Base-by-base conservation (phyloP, 176 grass and related monocot species). In the Calamus simplicifolius region DNA sequence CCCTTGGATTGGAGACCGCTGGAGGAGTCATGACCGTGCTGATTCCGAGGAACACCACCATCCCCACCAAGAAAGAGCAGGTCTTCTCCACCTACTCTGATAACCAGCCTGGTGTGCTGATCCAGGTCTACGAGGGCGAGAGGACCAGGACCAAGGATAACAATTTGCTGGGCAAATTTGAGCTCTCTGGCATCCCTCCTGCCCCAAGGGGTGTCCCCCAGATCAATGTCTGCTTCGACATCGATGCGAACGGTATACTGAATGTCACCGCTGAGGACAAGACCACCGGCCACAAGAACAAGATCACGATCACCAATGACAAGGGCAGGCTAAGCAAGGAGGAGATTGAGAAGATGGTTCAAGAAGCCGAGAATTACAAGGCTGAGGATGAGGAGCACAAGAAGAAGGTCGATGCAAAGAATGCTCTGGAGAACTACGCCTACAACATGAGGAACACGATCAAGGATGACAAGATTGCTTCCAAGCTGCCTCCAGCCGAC, bases 381-480 rank as follows among this genome's bases (percentile, higher is more conserved):
- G 19, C 56, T 0, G 56, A 29, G 7, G 56, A 58, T 14, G 56
- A 58, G 14, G 13, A 28, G 26, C 56, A 58, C 23, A 58, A 28
- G 23, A 58, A 27, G 10, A 58, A 58, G 26, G 23, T 27, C 23
- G 25, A 58, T 4, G 56, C 56, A 16, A 58, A 58, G 25, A 58
- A 58, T 27, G 56, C 25, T 15, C 26, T 58, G 56, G 56, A 58
- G 26, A 58, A 16, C 23, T 58, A n/a, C 14, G 25, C 56, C 19
- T 58, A 58, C 56, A 58, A 58, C 56, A 58, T 58, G 23, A 58
- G 56, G 25, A 58, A 27, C 25, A 58, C 56, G 23, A 43, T 43
- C 8, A 43, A 43, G 35, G 35, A 43, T 10, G 35, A 43, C 2
- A 43, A 43, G 35, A 55, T 55, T 55, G 21, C 18, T 8, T 55